A percentile compares a stretch with the other conserved stretches of the same genome.
Evolutionary conservation across 1,284 basidiomycete species (phyloP).

Genomic region (Mycosarcoma maydis): DNA sequence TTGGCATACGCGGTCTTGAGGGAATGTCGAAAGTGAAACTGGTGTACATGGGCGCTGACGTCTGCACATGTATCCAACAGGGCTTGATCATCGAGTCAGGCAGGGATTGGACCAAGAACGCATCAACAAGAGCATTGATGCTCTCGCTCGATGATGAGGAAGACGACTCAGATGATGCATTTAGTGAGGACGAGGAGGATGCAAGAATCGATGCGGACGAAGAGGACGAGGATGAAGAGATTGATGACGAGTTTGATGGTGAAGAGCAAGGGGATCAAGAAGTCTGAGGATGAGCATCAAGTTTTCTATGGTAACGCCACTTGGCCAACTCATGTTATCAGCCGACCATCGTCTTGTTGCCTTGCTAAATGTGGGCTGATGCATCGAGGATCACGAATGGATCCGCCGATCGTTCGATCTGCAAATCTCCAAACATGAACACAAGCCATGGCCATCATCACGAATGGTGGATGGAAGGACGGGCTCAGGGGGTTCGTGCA

Average conservation of each 20-base stretch:
- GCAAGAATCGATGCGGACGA: constrained; percentile 1
- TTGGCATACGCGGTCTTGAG: neutral
- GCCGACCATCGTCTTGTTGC: too few relatives aligned
- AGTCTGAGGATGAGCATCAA: too few relatives aligned
- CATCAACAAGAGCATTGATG: constrained; percentile 30
- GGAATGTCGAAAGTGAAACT: too few relatives aligned
- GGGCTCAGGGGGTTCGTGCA: too few relatives aligned
- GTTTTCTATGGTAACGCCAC: too few relatives aligned
- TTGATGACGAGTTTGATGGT: constrained; percentile 14
- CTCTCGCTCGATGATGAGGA: constrained; percentile 48
- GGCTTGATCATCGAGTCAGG: constrained; percentile 49
- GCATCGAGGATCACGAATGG: too few relatives aligned
- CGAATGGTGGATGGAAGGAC: too few relatives aligned
- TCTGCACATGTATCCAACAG: neutral
- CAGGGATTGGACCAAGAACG: constrained; percentile 39
- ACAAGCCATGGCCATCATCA: too few relatives aligned
- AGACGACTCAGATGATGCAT: constrained; percentile 45
- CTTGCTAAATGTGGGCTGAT: too few relatives aligned
- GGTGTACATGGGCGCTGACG: neutral
- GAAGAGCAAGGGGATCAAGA: constrained; percentile 18
- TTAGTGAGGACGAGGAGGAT: constrained; percentile 40
- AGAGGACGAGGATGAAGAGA: constrained; percentile 29
- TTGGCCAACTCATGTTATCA: too few relatives aligned
- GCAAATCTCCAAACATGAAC: too few relatives aligned
- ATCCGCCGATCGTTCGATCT: too few relatives aligned